Conservation (phyloP, 306 rosid species). For the Gastrolobium bilobum region DNA sequence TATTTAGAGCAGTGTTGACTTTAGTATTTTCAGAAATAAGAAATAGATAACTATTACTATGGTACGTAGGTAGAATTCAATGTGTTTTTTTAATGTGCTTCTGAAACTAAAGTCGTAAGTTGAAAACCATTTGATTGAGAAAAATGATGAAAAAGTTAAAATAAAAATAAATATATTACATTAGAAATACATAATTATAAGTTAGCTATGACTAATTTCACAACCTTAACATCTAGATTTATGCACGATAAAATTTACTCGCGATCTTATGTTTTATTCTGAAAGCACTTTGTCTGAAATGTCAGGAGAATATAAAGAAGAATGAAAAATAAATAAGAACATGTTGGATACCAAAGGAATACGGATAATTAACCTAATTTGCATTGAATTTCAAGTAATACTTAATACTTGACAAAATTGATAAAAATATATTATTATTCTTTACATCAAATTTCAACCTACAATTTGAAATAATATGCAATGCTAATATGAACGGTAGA, state of each 20-base stretch:
- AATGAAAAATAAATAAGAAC: constrained; percentile 28
- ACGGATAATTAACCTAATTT: constrained; percentile 21
- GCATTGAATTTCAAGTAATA: constrained; percentile 5
- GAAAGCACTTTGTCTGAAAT: constrained; percentile 31
- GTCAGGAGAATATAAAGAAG: constrained; percentile 18
- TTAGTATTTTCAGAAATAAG: constrained; percentile 14
- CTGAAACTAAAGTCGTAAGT: background rate
- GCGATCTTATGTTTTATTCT: background rate
- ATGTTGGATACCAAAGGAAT: constrained; percentile 33
- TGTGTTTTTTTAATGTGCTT: background rate
- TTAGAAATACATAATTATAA: background rate
- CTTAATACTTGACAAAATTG: background rate
- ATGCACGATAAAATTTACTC: background rate
- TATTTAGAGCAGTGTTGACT: constrained; percentile 28
- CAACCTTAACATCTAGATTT: background rate
- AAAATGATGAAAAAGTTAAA: background rate
- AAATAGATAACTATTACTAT: background rate
- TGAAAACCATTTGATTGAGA: background rate
- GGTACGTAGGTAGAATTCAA: background rate
- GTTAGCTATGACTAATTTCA: background rate
- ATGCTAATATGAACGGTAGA: background rate
- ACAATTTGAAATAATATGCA: background rate
- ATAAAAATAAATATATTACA: constrained; percentile 2
- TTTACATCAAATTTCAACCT: background rate
- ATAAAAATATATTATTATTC: background rate